Base-by-base conservation (phyloP, 2,329 filamentous ascomycete species). In the Phaeosphaeriaceae sp. region DNA sequence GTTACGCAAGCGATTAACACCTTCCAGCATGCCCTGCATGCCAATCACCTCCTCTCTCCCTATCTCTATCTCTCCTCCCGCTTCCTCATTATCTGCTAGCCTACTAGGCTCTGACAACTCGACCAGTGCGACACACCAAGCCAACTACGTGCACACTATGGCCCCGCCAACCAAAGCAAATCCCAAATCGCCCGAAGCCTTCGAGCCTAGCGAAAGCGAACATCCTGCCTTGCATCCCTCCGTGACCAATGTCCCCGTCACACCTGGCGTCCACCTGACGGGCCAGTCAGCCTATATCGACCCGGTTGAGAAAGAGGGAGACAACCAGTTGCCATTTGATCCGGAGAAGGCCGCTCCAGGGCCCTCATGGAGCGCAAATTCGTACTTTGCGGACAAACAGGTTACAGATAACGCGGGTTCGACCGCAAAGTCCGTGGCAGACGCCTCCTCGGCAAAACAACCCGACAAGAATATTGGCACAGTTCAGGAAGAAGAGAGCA, bases 391-490 rank as follows among this genome's bases (percentile, higher is more conserved):
- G 25, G 64, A 67, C 40, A 65, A 68, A 50, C 58, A 72, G 47
- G 56, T 36, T 7, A 55, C 68, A 4, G 65, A 60, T 45, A 50
- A 61, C 7, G 60, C 65, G 2, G 56, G 57, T 62, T 80, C 77
- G 22, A 77, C 79, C 2, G 72, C 77, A 4, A 76, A 83, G 51
- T 76, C 76, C 22, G 79, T 78, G 15, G 79, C 77, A 48, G 81
- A 80, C 56, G 80, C 80, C 40, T 77, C 74, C 45, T 80, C 80
- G 2, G 80, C 80, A 15, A 80, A 81, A 54, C 84, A 86, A 36
- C 70, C 86, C 40, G 72, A 86, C 46, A 80, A 82, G 51, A 82
- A 83, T n/a, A 67, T 86, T 61, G 86, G 84, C 65, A 71, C 85
- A 22, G 69, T 77, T 1, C 61, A 54, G 71, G 77, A 65, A 53